These are phyloP conservation scores for Wickerhamomyces subpelliculosus DNA, from an alignment of 805 yeast species.

Conservation along the genomic window DNA sequence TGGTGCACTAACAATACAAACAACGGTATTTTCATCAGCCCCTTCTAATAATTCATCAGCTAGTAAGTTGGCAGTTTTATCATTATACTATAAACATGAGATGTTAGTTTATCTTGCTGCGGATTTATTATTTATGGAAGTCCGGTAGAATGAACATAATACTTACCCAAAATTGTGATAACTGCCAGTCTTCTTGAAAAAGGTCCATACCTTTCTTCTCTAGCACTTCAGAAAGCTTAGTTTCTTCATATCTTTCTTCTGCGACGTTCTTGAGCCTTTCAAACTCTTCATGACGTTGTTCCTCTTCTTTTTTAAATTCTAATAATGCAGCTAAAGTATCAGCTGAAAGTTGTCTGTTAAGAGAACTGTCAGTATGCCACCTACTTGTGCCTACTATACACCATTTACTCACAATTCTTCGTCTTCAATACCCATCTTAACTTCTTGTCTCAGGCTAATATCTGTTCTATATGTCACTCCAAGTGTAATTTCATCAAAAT, in stretches of 20 bases:
- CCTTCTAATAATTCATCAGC: conserved; percentile 72
- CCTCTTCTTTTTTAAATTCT: conserved; percentile 58
- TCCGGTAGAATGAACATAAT: no score
- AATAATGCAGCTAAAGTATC: conserved; percentile 46
- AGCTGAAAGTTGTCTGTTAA: conserved; percentile 30
- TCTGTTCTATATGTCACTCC: no score
- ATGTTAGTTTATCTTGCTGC: no score
- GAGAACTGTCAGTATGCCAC: not conserved
- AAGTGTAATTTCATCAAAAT: no score
- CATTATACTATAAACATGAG: conserved; percentile 38
- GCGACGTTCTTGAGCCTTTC: conserved; percentile 64
- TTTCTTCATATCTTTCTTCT: conserved; percentile 27
- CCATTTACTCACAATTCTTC: conserved; percentile 11
- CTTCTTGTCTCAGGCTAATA: not conserved
- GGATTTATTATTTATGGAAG: no score
- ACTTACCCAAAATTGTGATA: conserved; percentile 76
- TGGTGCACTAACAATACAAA: conserved; percentile 83
- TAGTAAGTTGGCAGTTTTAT: conserved; percentile 59
- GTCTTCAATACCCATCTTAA: not conserved
- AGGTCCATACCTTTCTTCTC: conserved; percentile 51
- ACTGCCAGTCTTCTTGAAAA: conserved; percentile 89
- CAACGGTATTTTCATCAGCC: conserved; percentile 62
- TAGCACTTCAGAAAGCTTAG: conserved; percentile 16
- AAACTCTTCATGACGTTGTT: conserved; percentile 52
- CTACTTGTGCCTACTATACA: no score